Evolutionary conservation across 495 filamentous ascomycete genomes (phyloP).

Genomic region (Annulohypoxylon moriforme): DNA sequence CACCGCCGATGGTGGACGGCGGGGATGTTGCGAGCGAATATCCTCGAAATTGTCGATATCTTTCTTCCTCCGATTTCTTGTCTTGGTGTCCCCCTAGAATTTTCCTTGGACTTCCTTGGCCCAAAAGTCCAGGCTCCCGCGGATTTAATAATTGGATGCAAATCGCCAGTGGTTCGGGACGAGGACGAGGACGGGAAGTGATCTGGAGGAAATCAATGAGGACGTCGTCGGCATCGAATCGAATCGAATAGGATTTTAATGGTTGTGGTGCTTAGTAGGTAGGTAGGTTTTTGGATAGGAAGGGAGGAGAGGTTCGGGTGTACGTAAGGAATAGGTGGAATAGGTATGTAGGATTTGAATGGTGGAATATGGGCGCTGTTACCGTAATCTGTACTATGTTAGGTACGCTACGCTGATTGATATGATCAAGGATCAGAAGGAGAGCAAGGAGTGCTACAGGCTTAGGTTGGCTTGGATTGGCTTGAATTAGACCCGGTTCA

Average conservation of each 20-base stretch:
- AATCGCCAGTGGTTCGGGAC: conserved; percentile 30
- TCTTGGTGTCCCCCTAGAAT: conserved; percentile 14
- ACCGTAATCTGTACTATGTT: conserved; percentile 40
- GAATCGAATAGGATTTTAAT: conserved; percentile 19
- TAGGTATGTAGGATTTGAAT: neutral
- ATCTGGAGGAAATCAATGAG: conserved; percentile 22
- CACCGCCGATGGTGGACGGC: conserved; percentile 41
- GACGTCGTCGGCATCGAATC: conserved; percentile 44
- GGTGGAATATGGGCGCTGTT: conserved; percentile 34
- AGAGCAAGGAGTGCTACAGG: neutral
- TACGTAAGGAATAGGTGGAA: conserved; percentile 1
- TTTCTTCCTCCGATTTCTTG: conserved; percentile 18
- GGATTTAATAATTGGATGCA: conserved; percentile 35
- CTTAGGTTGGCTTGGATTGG: conserved; percentile 10
- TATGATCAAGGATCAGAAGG: conserved; percentile 41
- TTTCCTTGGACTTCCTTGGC: conserved; percentile 19
- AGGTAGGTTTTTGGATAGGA: conserved; percentile 19
- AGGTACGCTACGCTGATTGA: conserved; percentile 38
- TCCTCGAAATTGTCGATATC: conserved; percentile 4
- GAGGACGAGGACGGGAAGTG: neutral
- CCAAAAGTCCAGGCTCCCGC: conserved; percentile 28
- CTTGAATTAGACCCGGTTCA: conserved; percentile 10
- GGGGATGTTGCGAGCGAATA: conserved; percentile 34
- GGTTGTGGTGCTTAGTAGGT: neutral
- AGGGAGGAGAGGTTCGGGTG: conserved; percentile 41